Evolutionary conservation across 2,329 filamentous ascomycete species (phyloP).

Genomic region (Penicillium nordicum): DNA sequence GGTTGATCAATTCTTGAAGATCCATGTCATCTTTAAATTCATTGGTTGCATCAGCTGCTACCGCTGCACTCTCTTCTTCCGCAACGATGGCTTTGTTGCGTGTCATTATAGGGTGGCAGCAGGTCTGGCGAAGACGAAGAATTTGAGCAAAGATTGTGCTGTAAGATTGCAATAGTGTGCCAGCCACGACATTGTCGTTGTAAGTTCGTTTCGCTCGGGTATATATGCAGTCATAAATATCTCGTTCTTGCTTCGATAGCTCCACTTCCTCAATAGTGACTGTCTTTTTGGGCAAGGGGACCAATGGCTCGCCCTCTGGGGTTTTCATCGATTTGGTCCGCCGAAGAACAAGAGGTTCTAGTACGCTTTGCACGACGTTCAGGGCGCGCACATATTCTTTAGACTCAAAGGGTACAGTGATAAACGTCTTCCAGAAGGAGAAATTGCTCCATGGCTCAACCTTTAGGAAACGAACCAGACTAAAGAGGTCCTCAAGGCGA

Average conservation of each 20-base stretch:
- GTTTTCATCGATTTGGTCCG: conserved; percentile 98
- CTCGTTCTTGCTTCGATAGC: conserved; percentile 76
- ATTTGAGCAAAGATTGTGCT: conserved; percentile 98
- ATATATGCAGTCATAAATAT: conserved; percentile 90
- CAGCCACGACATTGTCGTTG: conserved; percentile 80
- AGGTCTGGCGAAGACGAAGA: conserved; percentile 84
- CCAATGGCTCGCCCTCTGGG: conserved; percentile 74
- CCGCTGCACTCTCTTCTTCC: conserved; percentile 80
- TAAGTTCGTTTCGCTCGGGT: conserved; percentile 79
- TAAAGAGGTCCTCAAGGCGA: conserved; percentile 89
- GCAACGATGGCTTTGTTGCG: conserved; percentile 79
- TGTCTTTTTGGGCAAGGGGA: conserved; percentile 74
- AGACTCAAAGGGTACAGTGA: conserved; percentile 93
- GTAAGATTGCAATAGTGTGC: conserved; percentile 90
- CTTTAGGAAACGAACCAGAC: conserved; percentile 82
- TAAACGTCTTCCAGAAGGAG: conserved; percentile 98
- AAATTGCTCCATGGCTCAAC: conserved; percentile 99
- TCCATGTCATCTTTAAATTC: conserved; percentile 96
- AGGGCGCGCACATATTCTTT: conserved; percentile 90
- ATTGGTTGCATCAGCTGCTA: conserved; percentile 71
- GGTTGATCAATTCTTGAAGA: conserved; percentile 75
- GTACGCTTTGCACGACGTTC: conserved; percentile 93
- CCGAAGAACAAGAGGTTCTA: conserved; percentile 91
- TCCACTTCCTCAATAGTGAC: conserved; percentile 86
- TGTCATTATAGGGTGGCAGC: conserved; percentile 87